phyloP scores from a whole-genome alignment of 805 yeast genomes.

The Priceomyces fermenticarens region DNA sequence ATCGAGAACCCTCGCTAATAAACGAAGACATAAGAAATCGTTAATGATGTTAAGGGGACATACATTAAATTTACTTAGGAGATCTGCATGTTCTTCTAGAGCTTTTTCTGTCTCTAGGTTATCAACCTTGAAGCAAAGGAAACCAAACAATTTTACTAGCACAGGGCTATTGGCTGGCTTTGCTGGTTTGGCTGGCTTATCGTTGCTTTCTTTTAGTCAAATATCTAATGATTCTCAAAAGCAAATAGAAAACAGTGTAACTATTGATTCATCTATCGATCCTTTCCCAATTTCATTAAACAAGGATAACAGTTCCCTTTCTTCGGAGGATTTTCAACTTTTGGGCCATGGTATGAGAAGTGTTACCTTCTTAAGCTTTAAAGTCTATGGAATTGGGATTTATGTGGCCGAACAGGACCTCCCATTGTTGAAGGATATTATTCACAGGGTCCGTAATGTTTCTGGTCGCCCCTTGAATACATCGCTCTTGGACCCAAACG shows the following conservation, averaged over 20 bases:
- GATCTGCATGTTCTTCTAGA: too few species aligned
- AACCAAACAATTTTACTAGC: too few species aligned
- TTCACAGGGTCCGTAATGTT: conserved; percentile 12
- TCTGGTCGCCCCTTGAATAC: conserved; percentile 27
- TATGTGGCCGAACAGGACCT: conserved; percentile 67
- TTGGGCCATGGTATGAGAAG: conserved; percentile 80
- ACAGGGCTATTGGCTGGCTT: background rate
- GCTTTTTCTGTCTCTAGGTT: too few species aligned
- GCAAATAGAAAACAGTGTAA: conserved; percentile 22
- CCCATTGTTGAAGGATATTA: conserved; percentile 24
- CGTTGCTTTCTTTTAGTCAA: conserved; percentile 1
- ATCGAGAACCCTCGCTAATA: too few species aligned
- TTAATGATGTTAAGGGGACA: too few species aligned
- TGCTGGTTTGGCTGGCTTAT: conserved; percentile 2
- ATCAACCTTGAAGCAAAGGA: too few species aligned
- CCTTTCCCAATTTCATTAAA: conserved; percentile 40
- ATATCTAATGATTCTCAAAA: conserved; percentile 3
- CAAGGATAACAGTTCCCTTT: conserved; percentile 11
- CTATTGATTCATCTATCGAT: conserved; percentile 48
- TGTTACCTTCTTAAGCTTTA: conserved; percentile 78
- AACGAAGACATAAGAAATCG: too few species aligned
- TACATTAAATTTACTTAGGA: too few species aligned
- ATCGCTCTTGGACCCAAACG: conserved; percentile 37
- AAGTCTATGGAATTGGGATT: conserved; percentile 84
- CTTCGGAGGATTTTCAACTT: conserved; percentile 45